These are phyloP conservation scores for Pseudonectria foliicola DNA, from an alignment of 2,329 filamentous ascomycete species.

Conservation along the genomic window DNA sequence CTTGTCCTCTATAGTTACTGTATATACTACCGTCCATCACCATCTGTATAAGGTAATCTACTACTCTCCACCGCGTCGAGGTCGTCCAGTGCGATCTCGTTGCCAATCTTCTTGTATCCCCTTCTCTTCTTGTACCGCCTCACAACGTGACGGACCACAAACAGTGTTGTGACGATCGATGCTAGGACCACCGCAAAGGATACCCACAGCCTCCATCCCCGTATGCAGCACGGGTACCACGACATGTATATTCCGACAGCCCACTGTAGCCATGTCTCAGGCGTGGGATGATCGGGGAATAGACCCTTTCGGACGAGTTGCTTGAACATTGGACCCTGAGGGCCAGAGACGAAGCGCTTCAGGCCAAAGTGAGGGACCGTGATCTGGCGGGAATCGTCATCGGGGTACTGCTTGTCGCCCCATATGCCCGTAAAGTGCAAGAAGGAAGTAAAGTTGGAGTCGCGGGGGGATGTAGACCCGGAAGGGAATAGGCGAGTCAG, in stretches of 20 bases:
- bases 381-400: slow-evolving; percentile 19
- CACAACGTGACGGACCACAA: too few species aligned
- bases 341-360: slow-evolving; percentile 21
- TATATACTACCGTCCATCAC: too few species aligned
- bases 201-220: slow-evolving; percentile 23
- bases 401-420: slow-evolving; percentile 22
- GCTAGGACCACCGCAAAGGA: too few species aligned
- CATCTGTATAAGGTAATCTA: too few species aligned
- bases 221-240: slow-evolving; percentile 23
- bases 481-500: slow-evolving; percentile 14
- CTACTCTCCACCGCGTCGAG: too few species aligned
- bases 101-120: too few species aligned
- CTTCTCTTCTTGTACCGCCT: too few species aligned
- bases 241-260: slow-evolving; percentile 18
- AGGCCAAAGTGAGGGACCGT: slow-evolving; percentile 21
- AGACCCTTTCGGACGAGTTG: slow-evolving; percentile 22
- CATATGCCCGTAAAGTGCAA: slow-evolving; percentile 24
- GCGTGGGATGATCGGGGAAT: slow-evolving; percentile 14
- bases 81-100: too few species aligned
- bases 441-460: slow-evolving; percentile 21
- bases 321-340: slow-evolving; percentile 20
- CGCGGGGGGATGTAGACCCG: neutral
- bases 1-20: too few species aligned
- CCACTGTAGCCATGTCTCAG: slow-evolving; percentile 18
- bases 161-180: too few species aligned